A percentile compares a stretch with the other conserved stretches of the same genome.
These are phyloP conservation scores for Fusarium temperatum DNA, from an alignment of 2,329 filamentous ascomycete species.

Conservation along the genomic window DNA sequence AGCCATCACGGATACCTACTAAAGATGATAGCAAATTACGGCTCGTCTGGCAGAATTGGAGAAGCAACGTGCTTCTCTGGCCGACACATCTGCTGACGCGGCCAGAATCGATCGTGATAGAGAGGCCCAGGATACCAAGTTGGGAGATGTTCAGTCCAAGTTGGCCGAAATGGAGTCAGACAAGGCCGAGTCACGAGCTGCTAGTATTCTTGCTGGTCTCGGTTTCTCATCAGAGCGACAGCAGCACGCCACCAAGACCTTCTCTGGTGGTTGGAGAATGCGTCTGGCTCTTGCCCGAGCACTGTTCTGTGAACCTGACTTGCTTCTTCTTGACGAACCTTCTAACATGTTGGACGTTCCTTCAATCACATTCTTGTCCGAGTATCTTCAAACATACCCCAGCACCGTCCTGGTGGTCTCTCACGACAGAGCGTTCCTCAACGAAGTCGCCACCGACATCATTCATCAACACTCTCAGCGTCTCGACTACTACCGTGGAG, in stretches of 20 bases:
- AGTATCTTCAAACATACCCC: constrained; percentile 92
- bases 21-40: constrained; percentile 72
- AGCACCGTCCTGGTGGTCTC: constrained; percentile 96
- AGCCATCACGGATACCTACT: constrained; percentile 18
- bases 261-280: constrained; percentile 99
- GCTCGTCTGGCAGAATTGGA: constrained; percentile 81
- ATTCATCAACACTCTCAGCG: constrained; percentile 98
- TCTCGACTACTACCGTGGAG: constrained; percentile 97
- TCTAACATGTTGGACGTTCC: constrained; percentile 99
- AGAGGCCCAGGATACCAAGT: constrained; percentile 87
- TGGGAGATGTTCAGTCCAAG: constrained; percentile 91
- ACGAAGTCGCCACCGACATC: constrained; percentile 99
- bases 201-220: constrained; percentile 94
- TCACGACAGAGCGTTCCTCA: constrained; percentile 98
- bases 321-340: constrained; percentile 96
- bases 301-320: constrained; percentile 96
- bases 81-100: constrained; percentile 91
- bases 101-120: constrained; percentile 84
- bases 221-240: constrained; percentile 95
- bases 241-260: constrained; percentile 93
- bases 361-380: constrained; percentile 97
- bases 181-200: constrained; percentile 94
- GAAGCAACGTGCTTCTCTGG: constrained; percentile 77
- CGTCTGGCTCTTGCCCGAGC: constrained; percentile 92
- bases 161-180: constrained; percentile 99